Conservation (phyloP, 352 stramenopile species). For the Phytophthora pini region DNA sequence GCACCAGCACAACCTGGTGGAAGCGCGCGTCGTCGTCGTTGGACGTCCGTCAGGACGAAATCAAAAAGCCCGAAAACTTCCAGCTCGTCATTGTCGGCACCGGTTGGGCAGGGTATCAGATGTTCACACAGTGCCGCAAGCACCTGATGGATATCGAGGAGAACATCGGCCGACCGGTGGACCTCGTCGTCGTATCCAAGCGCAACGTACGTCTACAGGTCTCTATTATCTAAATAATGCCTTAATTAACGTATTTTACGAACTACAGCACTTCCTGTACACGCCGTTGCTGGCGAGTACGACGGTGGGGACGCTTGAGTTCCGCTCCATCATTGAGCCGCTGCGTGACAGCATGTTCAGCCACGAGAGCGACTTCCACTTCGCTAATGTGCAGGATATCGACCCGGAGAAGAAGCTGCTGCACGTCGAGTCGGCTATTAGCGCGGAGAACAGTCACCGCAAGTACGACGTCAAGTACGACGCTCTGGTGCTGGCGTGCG, state of each 20-base stretch:
- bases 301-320: conserved; percentile 96
- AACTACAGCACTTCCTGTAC: conserved; percentile 96
- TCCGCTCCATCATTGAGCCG: conserved; percentile 97
- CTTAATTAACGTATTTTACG: conserved; percentile 6
- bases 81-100: conserved; percentile 79
- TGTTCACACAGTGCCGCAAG: conserved; percentile 82
- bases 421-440: conserved; percentile 71
- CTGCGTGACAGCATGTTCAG: conserved; percentile 88
- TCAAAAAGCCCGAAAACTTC: conserved; percentile 73
- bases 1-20: conserved; percentile 27
- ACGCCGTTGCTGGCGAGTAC: conserved; percentile 96
- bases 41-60: conserved; percentile 20
- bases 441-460: conserved; percentile 30
- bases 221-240: background rate
- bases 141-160: conserved; percentile 80
- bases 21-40: conserved; percentile 33
- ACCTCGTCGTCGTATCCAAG: conserved; percentile 83
- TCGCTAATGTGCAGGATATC: conserved; percentile 74
- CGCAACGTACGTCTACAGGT: conserved; percentile 61
- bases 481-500: conserved; percentile 92
- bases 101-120: conserved; percentile 81
- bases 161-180: conserved; percentile 51
- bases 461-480: conserved; percentile 93
- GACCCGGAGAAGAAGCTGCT: conserved; percentile 82
- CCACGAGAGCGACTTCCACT: conserved; percentile 78